These are phyloP conservation scores for Ophiocordyceps australis DNA, from an alignment of 2,329 filamentous ascomycete genomes.

Conservation along the genomic window DNA sequence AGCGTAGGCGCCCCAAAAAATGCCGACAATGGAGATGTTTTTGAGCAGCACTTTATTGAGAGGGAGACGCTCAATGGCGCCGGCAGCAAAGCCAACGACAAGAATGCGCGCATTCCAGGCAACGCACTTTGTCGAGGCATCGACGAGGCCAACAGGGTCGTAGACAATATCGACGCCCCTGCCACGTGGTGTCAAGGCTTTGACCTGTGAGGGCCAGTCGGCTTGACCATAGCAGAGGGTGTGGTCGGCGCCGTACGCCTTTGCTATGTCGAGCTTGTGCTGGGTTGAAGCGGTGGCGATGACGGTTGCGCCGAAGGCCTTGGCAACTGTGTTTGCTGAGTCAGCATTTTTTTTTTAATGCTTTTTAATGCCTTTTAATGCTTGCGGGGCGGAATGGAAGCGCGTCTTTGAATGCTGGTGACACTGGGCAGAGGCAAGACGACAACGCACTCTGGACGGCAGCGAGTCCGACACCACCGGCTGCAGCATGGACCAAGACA, in stretches of 20 bases:
- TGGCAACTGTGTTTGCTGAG: constrained; percentile 55
- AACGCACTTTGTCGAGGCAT: constrained; percentile 74
- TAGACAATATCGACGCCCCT: constrained; percentile 80
- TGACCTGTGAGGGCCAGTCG: constrained; percentile 50
- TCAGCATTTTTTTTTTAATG: too few species aligned
- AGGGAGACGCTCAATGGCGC: constrained; percentile 72
- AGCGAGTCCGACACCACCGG: constrained; percentile 77
- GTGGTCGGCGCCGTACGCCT: constrained; percentile 69
- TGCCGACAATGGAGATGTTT: constrained; percentile 76
- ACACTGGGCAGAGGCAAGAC: not conserved
- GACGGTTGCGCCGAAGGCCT: constrained; percentile 81
- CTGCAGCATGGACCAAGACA: constrained; percentile 82
- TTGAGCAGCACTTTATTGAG: constrained; percentile 87
- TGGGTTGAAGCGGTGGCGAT: constrained; percentile 74
- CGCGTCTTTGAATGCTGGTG: too few species aligned
- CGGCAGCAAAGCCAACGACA: constrained; percentile 67
- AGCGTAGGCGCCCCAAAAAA: constrained; percentile 83
- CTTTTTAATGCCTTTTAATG: too few species aligned
- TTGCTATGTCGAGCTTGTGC: constrained; percentile 65
- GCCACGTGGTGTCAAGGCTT: constrained; percentile 55
- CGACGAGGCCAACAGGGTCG: constrained; percentile 83
- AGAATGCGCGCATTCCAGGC: constrained; percentile 84
- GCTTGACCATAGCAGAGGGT: constrained; percentile 56
- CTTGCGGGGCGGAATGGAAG: too few species aligned
- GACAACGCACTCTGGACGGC: constrained; percentile 46